These are phyloP conservation scores for Fusarium sp. DNA, from an alignment of 2,329 filamentous ascomycete species.

Conservation along the genomic window DNA sequence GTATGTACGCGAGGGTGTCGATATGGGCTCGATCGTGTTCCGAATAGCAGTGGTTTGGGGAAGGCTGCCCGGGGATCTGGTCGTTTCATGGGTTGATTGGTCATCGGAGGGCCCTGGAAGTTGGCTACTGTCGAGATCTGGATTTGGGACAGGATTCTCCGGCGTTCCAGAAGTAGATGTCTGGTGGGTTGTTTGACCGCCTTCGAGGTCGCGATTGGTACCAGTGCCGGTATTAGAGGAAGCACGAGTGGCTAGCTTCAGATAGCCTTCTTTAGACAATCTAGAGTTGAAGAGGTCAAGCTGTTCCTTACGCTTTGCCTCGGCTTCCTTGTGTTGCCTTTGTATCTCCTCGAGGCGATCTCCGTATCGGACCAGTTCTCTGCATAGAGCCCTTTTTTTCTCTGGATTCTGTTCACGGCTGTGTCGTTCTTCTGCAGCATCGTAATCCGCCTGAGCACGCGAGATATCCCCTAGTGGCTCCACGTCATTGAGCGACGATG, in stretches of 20 bases:
- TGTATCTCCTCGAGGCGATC: fast-evolving
- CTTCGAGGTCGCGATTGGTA: not conserved
- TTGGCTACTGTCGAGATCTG: fast-evolving
- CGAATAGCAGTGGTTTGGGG: no score
- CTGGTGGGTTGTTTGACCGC: no score
- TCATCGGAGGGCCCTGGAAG: fast-evolving
- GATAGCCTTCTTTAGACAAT: fast-evolving
- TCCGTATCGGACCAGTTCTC: fast-evolving
- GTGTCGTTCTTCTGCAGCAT: not conserved
- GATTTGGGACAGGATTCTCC: fast-evolving
- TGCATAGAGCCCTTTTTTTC: fast-evolving
- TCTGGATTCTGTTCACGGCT: not conserved
- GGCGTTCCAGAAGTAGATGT: fast-evolving
- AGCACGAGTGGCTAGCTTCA: fast-evolving
- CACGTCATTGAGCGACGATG: not conserved
- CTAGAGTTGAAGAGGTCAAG: fast-evolving
- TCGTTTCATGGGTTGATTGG: not conserved
- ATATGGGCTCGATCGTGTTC: not conserved
- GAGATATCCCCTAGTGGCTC: not conserved
- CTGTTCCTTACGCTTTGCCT: not conserved
- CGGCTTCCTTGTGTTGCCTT: fast-evolving
- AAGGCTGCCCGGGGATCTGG: fast-evolving
- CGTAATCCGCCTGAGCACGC: not conserved
- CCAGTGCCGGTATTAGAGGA: not conserved
- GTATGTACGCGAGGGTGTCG: not conserved